Evolutionary conservation across 176 grass and related monocot genomes (phyloP), one percentile per base, ranked within the genome.

Genomic region (Oryza brachyantha): DNA sequence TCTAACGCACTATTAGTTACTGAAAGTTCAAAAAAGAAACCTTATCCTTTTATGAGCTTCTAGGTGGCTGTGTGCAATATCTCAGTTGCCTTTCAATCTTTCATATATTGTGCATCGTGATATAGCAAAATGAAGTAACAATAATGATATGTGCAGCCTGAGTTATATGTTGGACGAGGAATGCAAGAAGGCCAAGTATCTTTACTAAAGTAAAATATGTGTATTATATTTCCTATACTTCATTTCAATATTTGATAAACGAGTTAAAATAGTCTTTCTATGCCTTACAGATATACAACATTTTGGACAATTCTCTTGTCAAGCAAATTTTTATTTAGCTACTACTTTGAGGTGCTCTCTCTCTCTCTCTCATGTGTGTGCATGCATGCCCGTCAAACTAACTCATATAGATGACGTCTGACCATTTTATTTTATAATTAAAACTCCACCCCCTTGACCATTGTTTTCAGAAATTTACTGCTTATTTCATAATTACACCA

Each of bases 251-350:
- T 81, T 67, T 88, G 77, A 4, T 32, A n/a, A n/a, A 24, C 79
- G 34, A 65, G 74, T 21, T 89, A 80, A 93, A 74, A 39, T 27
- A 79, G 27, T 79, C 8, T 81, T 73, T 80, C 10, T 48, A 28
- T 85, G 46, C 50, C 52, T 86, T 46, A 79, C 85, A 97, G 91
- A 70, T 97, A 97, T 84, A 92, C 91, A 61, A 50, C 75, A 64
- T 97, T 97, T 82, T 97, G 94, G 94, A 68, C 60, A 13, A 68
- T 94, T 84, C 85, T 97, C 59, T 80, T 97, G 68, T 90, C 88
- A 82, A 86, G 89, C 84, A 97, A 97, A 90, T 94, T 97, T 85
- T 80, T 86, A 77, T 97, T 97, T 83, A 94, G 94, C 67, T 97
- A 94, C 85, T 85, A 94, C 82, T 94, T 97, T 73, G 94, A 97